Evolutionary conservation across 768 basidiomycete species (phyloP).

Genomic region (Mycena vulgaris): DNA sequence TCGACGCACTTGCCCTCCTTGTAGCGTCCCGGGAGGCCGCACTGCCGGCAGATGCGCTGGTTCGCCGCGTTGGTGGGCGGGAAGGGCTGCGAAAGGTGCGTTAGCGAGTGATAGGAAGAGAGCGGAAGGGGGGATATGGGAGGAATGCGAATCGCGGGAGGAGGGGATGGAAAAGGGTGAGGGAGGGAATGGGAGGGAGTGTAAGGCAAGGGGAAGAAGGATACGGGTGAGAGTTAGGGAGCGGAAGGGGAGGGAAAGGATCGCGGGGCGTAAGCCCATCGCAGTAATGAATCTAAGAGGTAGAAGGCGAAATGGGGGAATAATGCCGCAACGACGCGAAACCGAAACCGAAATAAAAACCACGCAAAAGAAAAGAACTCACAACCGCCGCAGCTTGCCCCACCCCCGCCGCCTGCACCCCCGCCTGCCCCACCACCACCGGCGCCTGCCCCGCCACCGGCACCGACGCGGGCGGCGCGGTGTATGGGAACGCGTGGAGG

Average conservation of each 20-base stretch:
- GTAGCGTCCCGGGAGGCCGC: slow-evolving; percentile 80
- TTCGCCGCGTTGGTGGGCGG: slow-evolving; percentile 72
- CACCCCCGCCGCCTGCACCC: background rate
- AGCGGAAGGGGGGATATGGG: background rate
- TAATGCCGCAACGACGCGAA: too few relatives aligned
- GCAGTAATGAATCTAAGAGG: too few relatives aligned
- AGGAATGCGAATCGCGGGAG: background rate
- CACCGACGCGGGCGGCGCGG: background rate
- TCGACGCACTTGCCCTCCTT: slow-evolving; percentile 91
- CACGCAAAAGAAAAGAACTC: background rate
- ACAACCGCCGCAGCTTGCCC: background rate
- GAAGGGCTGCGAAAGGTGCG: slow-evolving; percentile 40
- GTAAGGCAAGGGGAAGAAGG: background rate
- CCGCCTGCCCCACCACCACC: background rate
- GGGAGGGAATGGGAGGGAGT: background rate
- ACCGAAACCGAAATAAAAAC: background rate
- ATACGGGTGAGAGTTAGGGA: background rate
- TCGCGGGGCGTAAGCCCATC: too few relatives aligned
- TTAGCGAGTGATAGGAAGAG: background rate
- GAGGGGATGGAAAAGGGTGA: background rate
- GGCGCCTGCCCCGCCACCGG: background rate
- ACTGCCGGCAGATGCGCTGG: slow-evolving; percentile 84
- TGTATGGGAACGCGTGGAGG: background rate
- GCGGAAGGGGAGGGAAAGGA: background rate
- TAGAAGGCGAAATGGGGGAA: too few relatives aligned